Conservation (phyloP, 2,329 filamentous ascomycete species). For the Neopestalotiopsis sp. region DNA sequence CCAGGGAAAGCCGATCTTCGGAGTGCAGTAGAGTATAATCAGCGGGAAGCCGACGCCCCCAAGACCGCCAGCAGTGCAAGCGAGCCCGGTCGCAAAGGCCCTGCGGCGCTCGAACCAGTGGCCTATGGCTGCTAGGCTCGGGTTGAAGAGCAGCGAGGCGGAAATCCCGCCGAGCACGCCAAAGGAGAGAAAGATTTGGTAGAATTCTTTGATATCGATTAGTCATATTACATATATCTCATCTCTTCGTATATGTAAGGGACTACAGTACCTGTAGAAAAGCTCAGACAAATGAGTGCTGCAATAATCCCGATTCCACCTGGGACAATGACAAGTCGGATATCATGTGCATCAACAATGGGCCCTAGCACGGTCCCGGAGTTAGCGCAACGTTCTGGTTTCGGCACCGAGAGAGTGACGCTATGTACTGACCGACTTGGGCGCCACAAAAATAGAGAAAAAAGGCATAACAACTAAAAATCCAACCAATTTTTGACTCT, state of each 20-base stretch:
- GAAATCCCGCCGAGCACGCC: conserved; percentile 49
- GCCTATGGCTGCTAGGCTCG: conserved; percentile 37
- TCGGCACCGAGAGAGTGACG: not conserved
- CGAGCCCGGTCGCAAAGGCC: conserved; percentile 31
- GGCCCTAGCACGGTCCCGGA: conserved; percentile 47
- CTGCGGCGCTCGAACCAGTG: conserved; percentile 33
- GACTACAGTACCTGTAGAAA: not conserved
- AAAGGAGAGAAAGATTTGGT: conserved; percentile 44
- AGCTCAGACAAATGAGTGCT: conserved; percentile 51
- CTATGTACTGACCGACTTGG: conserved; percentile 54
- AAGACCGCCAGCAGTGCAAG: conserved; percentile 26
- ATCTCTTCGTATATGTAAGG: too few species aligned
- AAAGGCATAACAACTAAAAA: conserved; percentile 74
- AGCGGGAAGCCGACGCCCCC: conserved; percentile 40
- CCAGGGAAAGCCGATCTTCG: conserved; percentile 39
- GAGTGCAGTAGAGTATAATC: conserved; percentile 36
- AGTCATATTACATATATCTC: conserved; percentile 32
- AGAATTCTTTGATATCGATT: conserved; percentile 29
- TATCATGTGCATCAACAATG: conserved; percentile 72
- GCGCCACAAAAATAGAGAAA: conserved; percentile 74
- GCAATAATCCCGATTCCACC: conserved; percentile 62
- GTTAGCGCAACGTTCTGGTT: not conserved
- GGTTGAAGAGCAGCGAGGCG: conserved; percentile 41
- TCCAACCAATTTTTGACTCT: conserved; percentile 71
- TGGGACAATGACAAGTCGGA: conserved; percentile 59